Evolutionary conservation across 495 filamentous ascomycete genomes (phyloP), one percentile per base, ranked within the genome.

Genomic region (Thermochaetoides thermophila): DNA sequence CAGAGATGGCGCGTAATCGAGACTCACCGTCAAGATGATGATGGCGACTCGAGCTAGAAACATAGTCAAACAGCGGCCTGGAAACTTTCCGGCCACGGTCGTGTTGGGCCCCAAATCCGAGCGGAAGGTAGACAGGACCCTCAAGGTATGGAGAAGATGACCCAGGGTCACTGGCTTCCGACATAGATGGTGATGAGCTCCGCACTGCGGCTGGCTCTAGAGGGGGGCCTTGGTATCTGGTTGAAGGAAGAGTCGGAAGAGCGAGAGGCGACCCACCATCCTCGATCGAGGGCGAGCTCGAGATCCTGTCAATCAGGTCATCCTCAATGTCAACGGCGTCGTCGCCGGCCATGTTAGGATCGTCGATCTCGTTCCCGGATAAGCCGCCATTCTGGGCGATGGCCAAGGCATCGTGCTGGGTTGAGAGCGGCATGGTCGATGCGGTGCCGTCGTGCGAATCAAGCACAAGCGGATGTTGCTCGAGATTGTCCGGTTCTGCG

Each of bases 251-350:
- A 38, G 31, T 41, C 33, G 48, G 45, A 46, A 53, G 46, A 36
- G 27, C 29, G 32, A 26, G 46, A 39, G 37, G 38, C 47, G 42
- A 84, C 85, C 63, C 72, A 97, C 89, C 89, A 71, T 99, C 91
- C 57, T 89, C 83, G 55, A 99, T 99, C 34, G 86, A 95, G 40
- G 89, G 89, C 42, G 86, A 94, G 56, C 86, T 95, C 30, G 85
- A 94, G 29, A 97, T 92, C 58, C 87, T 87, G 62, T 95, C 89
- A 78, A 87, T 82, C 63, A 86, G 81, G 50, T 96, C 89, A 43
- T 82, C 77, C 47, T 93, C 87, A 53, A 82, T 52, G 35, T 73
- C 62, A 42, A 81, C 76, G 48, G 87, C 83, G 32, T 50, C 52
- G 25, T 65, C 30, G 20, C 68, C 70, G 43, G 84, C 85, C 23